Conservation (phyloP, 371 early-diverging fungal genomes). For the Dinochytrium kinnereticum region DNA sequence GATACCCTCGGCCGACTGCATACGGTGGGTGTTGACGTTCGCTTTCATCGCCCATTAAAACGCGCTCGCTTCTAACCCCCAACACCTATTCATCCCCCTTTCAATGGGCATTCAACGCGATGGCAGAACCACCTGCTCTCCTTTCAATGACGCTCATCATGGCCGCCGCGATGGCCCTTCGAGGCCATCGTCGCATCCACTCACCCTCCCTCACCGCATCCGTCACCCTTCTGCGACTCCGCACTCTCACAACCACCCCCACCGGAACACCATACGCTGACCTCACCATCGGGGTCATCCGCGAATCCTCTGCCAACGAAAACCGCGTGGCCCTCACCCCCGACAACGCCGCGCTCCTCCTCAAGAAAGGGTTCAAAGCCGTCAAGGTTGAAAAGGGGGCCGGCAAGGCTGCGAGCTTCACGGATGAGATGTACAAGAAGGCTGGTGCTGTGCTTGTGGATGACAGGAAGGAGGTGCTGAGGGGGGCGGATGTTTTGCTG, state of each 20-base stretch:
- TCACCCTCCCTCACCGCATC: too few species aligned
- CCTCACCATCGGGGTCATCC: slow-evolving; percentile 29
- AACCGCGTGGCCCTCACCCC: slow-evolving; percentile 41
- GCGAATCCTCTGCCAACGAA: slow-evolving; percentile 30
- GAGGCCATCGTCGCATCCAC: not conserved
- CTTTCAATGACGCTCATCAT: not conserved
- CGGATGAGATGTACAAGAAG: slow-evolving; percentile 30
- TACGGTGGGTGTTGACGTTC: too few species aligned
- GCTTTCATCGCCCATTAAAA: too few species aligned
- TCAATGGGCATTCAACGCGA: too few species aligned
- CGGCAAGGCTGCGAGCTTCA: slow-evolving; percentile 30
- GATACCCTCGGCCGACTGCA: too few species aligned
- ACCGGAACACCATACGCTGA: not conserved
- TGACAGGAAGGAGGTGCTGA: slow-evolving; percentile 7
- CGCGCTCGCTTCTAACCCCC: too few species aligned
- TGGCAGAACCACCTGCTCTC: too few species aligned
- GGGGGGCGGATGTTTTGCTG: not conserved
- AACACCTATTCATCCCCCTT: too few species aligned
- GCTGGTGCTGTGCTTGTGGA: slow-evolving; percentile 38
- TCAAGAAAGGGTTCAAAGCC: slow-evolving; percentile 37
- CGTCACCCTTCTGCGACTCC: not conserved
- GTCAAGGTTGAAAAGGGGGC: slow-evolving; percentile 34
- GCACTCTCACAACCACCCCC: not conserved
- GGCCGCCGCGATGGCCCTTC: not conserved
- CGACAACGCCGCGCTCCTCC: slow-evolving; percentile 28